Conservation (phyloP, 371 early-diverging fungal species). For the Syncephalis plumigaleata region DNA sequence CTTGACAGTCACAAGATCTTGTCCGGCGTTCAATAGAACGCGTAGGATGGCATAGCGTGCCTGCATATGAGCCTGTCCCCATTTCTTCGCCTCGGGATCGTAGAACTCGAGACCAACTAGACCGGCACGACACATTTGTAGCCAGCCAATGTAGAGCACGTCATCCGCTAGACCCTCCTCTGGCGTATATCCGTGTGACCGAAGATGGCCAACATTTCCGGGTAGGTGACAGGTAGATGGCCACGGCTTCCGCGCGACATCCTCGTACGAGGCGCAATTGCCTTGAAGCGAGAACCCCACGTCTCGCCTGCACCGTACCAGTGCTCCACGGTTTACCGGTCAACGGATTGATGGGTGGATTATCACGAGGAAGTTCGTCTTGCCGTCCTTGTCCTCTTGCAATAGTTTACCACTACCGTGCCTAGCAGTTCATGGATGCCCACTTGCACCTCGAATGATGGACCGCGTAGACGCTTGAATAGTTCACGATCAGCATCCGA, state of each 20-base stretch:
- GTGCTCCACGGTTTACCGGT: conserved; percentile 21
- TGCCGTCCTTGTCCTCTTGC: conserved; percentile 24
- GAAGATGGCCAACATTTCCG: conserved; percentile 27
- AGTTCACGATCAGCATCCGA: conserved; percentile 19
- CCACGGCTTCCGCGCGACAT: conserved; percentile 49
- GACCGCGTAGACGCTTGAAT: conserved; percentile 21
- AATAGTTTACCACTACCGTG: conserved; percentile 43
- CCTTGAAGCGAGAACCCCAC: conserved; percentile 30
- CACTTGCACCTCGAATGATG: conserved; percentile 39
- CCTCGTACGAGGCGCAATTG: conserved; percentile 27
- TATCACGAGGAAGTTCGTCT: conserved; percentile 24
- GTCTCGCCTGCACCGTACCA: conserved; percentile 46
- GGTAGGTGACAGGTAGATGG: conserved; percentile 23
- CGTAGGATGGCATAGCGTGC: conserved; percentile 40
- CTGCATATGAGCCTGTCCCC: conserved; percentile 44
- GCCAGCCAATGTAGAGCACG: conserved; percentile 26
- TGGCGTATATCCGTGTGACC: conserved; percentile 10
- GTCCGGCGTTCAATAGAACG: conserved; percentile 21
- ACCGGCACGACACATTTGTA: conserved; percentile 42
- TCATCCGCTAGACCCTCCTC: conserved; percentile 25
- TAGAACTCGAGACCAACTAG: conserved; percentile 29
- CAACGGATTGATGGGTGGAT: conserved; percentile 22
- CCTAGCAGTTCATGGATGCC: conserved; percentile 25
- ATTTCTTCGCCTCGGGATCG: conserved; percentile 22
- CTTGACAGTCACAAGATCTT: conserved; percentile 17